phyloP scores from a whole-genome alignment of 1,139 yeast genomes.

The Protomyces macrosporus region DNA sequence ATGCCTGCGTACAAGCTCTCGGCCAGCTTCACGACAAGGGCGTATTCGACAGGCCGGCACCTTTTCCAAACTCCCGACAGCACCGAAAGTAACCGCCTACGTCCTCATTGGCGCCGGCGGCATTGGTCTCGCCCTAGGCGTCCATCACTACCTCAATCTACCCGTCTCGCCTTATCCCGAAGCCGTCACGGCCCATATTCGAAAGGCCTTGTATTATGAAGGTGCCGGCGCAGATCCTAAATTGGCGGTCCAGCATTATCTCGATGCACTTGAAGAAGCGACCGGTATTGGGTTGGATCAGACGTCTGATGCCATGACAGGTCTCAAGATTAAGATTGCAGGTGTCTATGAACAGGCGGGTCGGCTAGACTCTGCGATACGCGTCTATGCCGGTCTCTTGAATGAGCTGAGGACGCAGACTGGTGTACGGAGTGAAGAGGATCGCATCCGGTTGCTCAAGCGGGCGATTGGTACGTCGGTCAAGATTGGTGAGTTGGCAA shows the following conservation, averaged over 20 bases:
- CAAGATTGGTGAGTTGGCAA: conserved; percentile 16
- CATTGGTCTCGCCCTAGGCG: conserved; percentile 7
- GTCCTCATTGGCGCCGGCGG: conserved; percentile 11
- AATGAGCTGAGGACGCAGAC: not conserved
- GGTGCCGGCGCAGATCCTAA: conserved; percentile 20
- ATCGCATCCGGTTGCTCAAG: not conserved
- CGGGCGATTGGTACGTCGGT: conserved; percentile 20
- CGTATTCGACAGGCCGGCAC: not conserved
- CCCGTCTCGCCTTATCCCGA: conserved; percentile 22
- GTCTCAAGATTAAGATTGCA: conserved; percentile 22
- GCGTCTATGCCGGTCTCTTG: conserved; percentile 16
- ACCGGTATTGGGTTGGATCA: conserved; percentile 11
- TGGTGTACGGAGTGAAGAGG: not conserved
- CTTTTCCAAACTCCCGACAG: conserved; percentile 10
- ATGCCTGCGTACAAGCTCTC: too few species aligned
- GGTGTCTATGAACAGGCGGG: conserved; percentile 17
- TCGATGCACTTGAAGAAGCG: conserved; percentile 21
- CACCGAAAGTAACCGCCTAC: conserved; percentile 5
- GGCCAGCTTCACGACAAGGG: too few species aligned
- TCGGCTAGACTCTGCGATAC: conserved; percentile 11
- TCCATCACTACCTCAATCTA: conserved; percentile 1
- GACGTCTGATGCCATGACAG: conserved; percentile 19
- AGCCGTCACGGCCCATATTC: conserved; percentile 12
- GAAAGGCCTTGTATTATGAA: conserved; percentile 19
- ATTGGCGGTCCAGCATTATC: conserved; percentile 11